phyloP scores from a whole-genome alignment of 2,329 filamentous ascomycete genomes.

The Pseudopithomyces chartarum region DNA sequence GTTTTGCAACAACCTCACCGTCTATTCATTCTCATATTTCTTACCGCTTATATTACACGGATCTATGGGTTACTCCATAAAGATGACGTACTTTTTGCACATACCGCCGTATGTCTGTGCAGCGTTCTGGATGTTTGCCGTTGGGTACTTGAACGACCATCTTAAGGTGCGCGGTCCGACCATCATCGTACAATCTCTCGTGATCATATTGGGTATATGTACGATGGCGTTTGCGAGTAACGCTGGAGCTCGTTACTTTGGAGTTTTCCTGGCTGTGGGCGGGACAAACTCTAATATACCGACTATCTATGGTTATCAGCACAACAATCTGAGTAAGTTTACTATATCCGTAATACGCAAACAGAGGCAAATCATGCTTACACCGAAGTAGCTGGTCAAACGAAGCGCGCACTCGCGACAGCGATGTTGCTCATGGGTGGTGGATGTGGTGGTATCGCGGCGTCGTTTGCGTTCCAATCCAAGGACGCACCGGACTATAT shows the following conservation, averaged over 20 bases:
- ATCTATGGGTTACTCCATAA: conserved; percentile 34
- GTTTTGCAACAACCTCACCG: conserved; percentile 27
- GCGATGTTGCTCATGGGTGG: conserved; percentile 19
- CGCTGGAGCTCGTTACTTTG: conserved; percentile 12
- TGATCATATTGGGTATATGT: conserved; percentile 11
- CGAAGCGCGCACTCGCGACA: conserved; percentile 16
- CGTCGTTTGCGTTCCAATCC: conserved; percentile 16
- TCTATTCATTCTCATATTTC: conserved; percentile 38
- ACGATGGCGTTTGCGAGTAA: conserved; percentile 15
- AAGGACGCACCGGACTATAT: conserved; percentile 16
- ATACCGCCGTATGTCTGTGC: conserved; percentile 36
- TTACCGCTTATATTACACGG: conserved; percentile 36
- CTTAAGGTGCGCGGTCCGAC: conserved; percentile 13
- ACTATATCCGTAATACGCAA: neutral
- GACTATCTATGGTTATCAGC: conserved; percentile 12
- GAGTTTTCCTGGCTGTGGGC: conserved; percentile 12
- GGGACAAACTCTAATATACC: conserved; percentile 17
- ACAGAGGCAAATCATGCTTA: neutral
- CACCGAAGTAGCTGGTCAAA: conserved; percentile 12
- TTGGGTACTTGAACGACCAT: conserved; percentile 13
- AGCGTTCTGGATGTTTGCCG: conserved; percentile 20
- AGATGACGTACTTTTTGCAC: conserved; percentile 31
- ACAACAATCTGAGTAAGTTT: conserved; percentile 19
- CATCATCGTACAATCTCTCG: conserved; percentile 5
- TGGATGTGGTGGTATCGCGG: conserved; percentile 16